Percentiles rank a stretch among this genome's conserved stretches.
phyloP scores from a whole-genome alignment of 2,329 filamentous ascomycete species.

The Davidsoniella eucalypti region DNA sequence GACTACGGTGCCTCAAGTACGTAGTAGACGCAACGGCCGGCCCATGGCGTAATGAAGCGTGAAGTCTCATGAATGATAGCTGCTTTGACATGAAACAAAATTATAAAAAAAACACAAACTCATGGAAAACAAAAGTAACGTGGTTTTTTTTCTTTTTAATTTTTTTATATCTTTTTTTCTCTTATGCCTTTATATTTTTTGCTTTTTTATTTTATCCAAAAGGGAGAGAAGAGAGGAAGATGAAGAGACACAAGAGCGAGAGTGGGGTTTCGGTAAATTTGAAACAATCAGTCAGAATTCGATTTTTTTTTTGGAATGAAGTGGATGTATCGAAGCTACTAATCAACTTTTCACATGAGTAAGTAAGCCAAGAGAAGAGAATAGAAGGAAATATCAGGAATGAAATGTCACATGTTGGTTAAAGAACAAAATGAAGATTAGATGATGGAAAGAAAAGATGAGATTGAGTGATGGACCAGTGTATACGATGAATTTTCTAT shows the following conservation, averaged over 20 bases:
- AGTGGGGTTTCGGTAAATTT: no score
- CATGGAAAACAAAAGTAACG: constrained; percentile 1
- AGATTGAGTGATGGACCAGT: no score
- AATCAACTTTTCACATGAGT: no score
- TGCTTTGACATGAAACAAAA: neutral
- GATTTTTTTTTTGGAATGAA: no score
- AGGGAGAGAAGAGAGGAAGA: constrained; percentile 1
- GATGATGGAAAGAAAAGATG: no score
- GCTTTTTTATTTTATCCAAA: constrained; percentile 12
- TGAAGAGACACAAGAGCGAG: neutral
- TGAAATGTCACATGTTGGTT: no score
- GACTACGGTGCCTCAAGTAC: constrained; percentile 35
- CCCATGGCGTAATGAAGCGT: constrained; percentile 4
- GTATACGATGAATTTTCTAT: no score
- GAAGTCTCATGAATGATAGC: neutral
- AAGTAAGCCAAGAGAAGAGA: no score
- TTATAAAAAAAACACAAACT: constrained; percentile 1
- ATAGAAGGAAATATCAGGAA: no score
- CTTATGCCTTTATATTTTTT: neutral
- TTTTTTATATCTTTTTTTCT: neutral
- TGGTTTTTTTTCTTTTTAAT: constrained; percentile 2
- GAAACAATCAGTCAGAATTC: no score
- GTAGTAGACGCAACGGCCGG: constrained; percentile 12
- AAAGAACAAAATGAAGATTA: no score
- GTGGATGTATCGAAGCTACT: no score